Percentiles rank a stretch among this genome's conserved stretches.
Evolutionary conservation across 73 alveolate genomes (phyloP).

Genomic region (Uronychia setigera): DNA sequence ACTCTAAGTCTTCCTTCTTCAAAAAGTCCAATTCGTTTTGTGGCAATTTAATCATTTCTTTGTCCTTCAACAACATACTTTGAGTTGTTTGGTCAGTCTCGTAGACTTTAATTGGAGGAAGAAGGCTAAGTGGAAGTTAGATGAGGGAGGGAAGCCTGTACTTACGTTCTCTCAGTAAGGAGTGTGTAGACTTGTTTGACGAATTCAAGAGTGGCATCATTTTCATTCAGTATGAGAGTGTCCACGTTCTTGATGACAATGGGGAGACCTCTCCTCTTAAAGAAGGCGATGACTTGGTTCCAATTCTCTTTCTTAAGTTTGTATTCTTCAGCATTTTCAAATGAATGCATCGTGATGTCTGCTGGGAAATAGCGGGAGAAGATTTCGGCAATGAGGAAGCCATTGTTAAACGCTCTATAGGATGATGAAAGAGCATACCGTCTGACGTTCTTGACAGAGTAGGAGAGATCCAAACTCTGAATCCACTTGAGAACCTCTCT

Average conservation of each 20-base stretch:
- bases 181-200: slow-evolving; percentile 68
- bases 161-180: slow-evolving; percentile 48
- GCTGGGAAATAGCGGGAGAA: slow-evolving; percentile 91
- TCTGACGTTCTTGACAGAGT: slow-evolving; percentile 85
- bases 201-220: slow-evolving; percentile 57
- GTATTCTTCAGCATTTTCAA: slow-evolving; percentile 74
- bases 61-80: slow-evolving; percentile 46
- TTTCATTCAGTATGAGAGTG: slow-evolving; percentile 53
- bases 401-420: slow-evolving; percentile 86
- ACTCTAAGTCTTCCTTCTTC: slow-evolving; percentile 35
- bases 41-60: slow-evolving; percentile 61
- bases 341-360: slow-evolving; percentile 84
- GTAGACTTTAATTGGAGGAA: slow-evolving; percentile 62
- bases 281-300: slow-evolving; percentile 70
- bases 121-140: background rate
- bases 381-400: slow-evolving; percentile 96
- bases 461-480: slow-evolving; percentile 87
- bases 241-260: slow-evolving; percentile 68
- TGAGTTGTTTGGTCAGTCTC: slow-evolving; percentile 52
- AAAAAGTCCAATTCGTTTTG: slow-evolving; percentile 44
- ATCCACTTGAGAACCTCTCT: slow-evolving; percentile 95
- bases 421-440: slow-evolving; percentile 45
- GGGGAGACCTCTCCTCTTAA: slow-evolving; percentile 61
- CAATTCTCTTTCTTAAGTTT: slow-evolving; percentile 79
- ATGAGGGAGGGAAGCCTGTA: too few species aligned